Conservation (phyloP, 73 alveolate genomes). For the Tetrahymena thermophila region DNA sequence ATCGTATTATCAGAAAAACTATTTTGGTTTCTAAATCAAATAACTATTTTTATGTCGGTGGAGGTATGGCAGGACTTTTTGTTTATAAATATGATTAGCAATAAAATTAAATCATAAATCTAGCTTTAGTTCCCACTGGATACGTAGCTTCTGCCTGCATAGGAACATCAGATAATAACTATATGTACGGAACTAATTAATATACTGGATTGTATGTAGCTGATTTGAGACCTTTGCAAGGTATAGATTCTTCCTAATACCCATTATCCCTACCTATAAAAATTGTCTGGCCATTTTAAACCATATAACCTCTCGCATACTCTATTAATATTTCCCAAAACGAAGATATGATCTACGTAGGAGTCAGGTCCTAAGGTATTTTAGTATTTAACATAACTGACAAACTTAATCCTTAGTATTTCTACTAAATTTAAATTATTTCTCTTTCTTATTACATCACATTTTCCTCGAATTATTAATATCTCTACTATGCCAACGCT, state of each 20-base stretch:
- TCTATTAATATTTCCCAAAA: not conserved
- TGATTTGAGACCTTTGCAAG: not conserved
- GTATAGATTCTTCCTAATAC: not conserved
- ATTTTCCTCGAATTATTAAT: not conserved
- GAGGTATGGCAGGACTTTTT: not conserved
- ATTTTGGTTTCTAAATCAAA: not conserved
- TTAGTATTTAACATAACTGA: not conserved
- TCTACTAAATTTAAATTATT: not conserved
- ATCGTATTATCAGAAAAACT: not conserved
- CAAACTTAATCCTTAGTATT: not conserved
- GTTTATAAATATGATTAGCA: not conserved
- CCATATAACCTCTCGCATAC: not conserved
- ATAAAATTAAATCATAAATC: not conserved
- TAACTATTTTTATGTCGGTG: not conserved
- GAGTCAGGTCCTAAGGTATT: not conserved
- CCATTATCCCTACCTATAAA: not conserved
- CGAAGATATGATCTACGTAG: not conserved
- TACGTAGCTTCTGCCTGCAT: not conserved
- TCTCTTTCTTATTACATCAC: not conserved
- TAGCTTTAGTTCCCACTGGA: not conserved
- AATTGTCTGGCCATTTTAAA: not conserved
- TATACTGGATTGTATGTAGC: not conserved
- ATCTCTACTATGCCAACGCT: not conserved
- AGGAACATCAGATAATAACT: not conserved
- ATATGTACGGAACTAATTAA: not conserved